Evolutionary conservation across 805 yeast genomes (phyloP), one percentile per base, ranked within the genome.

Genomic region (Spathaspora hagerdaliae): DNA sequence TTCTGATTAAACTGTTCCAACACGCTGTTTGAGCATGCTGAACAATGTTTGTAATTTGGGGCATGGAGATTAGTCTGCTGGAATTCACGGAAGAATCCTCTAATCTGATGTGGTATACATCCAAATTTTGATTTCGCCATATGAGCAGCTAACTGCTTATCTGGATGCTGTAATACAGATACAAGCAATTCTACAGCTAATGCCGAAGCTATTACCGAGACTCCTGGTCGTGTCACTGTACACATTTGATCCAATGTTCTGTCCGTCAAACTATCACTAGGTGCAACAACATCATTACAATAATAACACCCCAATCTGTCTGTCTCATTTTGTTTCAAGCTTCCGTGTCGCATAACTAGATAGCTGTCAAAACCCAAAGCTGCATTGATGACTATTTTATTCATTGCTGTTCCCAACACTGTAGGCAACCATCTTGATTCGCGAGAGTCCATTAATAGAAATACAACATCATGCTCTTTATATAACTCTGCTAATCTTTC

Each of bases 371-470:
- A 94, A 0, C 99, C 99, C 32, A 94, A 69, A 0, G 99, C 99
- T 0, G 96, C 94, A 64, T 91, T 94, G 35, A 94, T 79, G 1
- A 91, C 96, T 8, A 80, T 71, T 60, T 94, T 94, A 39, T 74
- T 60, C 57, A 77, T 67, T 1, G 83, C 82, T 44, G 79, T 73
- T 0, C 89, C 87, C 35, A 94, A 64, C 1, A 92, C 81, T 0
- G 98, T 85, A 1, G 99, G 99, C n/a, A 94, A 71, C 99, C 99
- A 94, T 51, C 99, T 75, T 1, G 97, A 81, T 60, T 94, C 99
- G 44, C 99, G 75, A 5, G 97, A 89, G 61, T 94, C 99, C 86
- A 91, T 87, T 39, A 91, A 69, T 31, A 95, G 64, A 55, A 85
- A 94, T 0, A 92, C 61, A 0, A 76, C 85, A 63, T 94, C 99